These are phyloP conservation scores for Parathielavia hyrcaniae DNA, from an alignment of 495 filamentous ascomycete genomes.

Conservation along the genomic window DNA sequence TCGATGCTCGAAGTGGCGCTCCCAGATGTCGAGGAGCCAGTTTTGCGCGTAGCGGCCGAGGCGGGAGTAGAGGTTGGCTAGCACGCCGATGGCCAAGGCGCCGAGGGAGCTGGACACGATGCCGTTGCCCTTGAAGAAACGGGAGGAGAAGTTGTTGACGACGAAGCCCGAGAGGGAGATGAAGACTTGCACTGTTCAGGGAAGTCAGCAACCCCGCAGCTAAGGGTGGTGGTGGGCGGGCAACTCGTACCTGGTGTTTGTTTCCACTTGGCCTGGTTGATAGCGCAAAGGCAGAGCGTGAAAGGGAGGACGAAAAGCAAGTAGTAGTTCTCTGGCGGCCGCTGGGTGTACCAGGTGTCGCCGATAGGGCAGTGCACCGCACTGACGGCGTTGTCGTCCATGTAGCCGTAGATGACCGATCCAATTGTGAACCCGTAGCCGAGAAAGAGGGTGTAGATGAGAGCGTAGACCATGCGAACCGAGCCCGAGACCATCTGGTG, in stretches of 20 bases:
- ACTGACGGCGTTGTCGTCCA: conserved; percentile 68
- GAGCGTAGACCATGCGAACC: conserved; percentile 91
- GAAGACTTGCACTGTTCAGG: conserved; percentile 54
- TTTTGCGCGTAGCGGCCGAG: conserved; percentile 46
- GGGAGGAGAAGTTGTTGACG: conserved; percentile 74
- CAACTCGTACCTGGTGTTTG: conserved; percentile 74
- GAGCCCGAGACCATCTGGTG: conserved; percentile 81
- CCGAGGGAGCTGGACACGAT: conserved; percentile 81
- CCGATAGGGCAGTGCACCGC: conserved; percentile 57
- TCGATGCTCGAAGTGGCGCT: conserved; percentile 24
- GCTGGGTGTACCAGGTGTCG: conserved; percentile 39
- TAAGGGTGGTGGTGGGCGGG: too few relatives aligned
- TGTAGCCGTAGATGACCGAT: conserved; percentile 77
- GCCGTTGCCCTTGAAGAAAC: conserved; percentile 65
- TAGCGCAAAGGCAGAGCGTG: conserved; percentile 71
- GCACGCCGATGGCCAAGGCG: conserved; percentile 76
- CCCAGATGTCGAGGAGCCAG: conserved; percentile 30
- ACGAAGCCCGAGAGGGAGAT: conserved; percentile 81
- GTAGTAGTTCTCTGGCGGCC: conserved; percentile 56
- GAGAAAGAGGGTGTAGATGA: conserved; percentile 91
- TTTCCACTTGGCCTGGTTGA: conserved; percentile 87
- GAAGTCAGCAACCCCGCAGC: neutral
- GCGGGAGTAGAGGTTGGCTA: conserved; percentile 83
- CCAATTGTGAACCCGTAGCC: conserved; percentile 97
- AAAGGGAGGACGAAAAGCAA: conserved; percentile 75